phyloP scores from a whole-genome alignment of 495 filamentous ascomycete genomes.

The Aspergillus hancockii region DNA sequence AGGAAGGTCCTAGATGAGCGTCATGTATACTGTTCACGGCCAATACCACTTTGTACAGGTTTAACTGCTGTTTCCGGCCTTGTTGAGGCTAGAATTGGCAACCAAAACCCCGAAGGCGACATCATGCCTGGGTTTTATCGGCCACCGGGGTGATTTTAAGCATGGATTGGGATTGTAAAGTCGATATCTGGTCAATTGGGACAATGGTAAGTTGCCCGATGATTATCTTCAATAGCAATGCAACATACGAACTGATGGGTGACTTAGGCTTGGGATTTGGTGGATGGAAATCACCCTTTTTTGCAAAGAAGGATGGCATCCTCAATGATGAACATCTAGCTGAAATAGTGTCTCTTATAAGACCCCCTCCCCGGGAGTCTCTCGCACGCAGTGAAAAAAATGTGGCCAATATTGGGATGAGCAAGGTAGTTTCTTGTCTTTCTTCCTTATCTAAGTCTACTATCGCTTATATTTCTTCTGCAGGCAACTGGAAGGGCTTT shows the following conservation, averaged over 20 bases:
- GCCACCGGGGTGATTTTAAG: slow-evolving; percentile 37
- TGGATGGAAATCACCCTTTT: slow-evolving; percentile 20
- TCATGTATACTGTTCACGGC: slow-evolving; percentile 27
- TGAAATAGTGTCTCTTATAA: slow-evolving; percentile 37
- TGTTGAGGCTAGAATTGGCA: slow-evolving; percentile 26
- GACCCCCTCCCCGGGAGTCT: slow-evolving; percentile 34
- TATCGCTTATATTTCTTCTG: not conserved
- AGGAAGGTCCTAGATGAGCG: slow-evolving; percentile 26
- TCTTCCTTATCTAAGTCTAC: not conserved
- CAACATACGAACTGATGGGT: slow-evolving; percentile 8
- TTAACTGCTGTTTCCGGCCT: slow-evolving; percentile 26
- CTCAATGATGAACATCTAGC: slow-evolving; percentile 34
- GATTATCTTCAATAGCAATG: slow-evolving; percentile 1
- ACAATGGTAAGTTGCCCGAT: slow-evolving; percentile 31
- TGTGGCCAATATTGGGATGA: slow-evolving; percentile 29
- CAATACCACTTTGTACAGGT: slow-evolving; percentile 16
- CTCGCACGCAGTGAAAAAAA: slow-evolving; percentile 28
- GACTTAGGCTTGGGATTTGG: slow-evolving; percentile 21
- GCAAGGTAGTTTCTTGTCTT: slow-evolving; percentile 18
- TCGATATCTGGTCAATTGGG: slow-evolving; percentile 44
- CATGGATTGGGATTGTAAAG: slow-evolving; percentile 35
- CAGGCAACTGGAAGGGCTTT: slow-evolving; percentile 29
- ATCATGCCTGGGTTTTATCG: slow-evolving; percentile 40
- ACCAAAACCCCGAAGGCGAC: slow-evolving; percentile 18
- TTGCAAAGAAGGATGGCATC: slow-evolving; percentile 16